These are phyloP conservation scores for Cicer judaicum DNA, from an alignment of 306 rosid genomes.

Conservation along the genomic window DNA sequence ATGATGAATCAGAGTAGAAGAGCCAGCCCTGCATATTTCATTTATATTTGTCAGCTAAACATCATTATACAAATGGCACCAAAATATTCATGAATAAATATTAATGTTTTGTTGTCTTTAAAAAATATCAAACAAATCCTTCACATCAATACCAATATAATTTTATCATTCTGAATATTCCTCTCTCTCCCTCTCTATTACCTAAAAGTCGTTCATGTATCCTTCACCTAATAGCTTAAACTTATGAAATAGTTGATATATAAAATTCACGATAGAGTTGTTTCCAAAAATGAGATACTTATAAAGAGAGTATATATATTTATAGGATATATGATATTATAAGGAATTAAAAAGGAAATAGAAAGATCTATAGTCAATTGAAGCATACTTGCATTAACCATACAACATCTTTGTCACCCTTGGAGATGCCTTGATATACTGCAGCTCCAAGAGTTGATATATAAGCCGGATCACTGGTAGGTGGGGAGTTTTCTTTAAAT, in stretches of 20 bases:
- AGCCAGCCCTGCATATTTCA: slow-evolving; percentile 86
- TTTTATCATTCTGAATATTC: background rate
- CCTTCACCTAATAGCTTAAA: background rate
- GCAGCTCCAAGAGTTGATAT: slow-evolving; percentile 90
- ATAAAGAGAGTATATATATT: background rate
- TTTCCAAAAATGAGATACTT: slow-evolving; percentile 23
- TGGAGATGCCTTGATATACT: slow-evolving; percentile 85
- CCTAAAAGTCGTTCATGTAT: background rate
- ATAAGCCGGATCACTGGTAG: slow-evolving; percentile 74
- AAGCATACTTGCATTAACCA: slow-evolving; percentile 98
- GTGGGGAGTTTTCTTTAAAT: slow-evolving; percentile 91
- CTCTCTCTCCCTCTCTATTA: background rate
- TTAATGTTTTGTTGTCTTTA: too few relatives aligned
- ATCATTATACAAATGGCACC: slow-evolving; percentile 32
- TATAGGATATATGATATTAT: background rate
- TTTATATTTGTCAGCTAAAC: slow-evolving; percentile 40
- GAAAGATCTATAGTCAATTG: slow-evolving; percentile 38
- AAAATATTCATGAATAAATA: slow-evolving; percentile 20
- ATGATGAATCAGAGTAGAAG: slow-evolving; percentile 80
- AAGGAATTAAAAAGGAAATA: slow-evolving; percentile 27
- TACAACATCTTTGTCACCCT: slow-evolving; percentile 88
- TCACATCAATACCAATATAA: too few relatives aligned
- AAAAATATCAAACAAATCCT: too few relatives aligned
- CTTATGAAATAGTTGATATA: background rate
- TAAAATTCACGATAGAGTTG: slow-evolving; percentile 4